phyloP scores from a whole-genome alignment of 106 monocot genomes.

The Dendrobium nobile region DNA sequence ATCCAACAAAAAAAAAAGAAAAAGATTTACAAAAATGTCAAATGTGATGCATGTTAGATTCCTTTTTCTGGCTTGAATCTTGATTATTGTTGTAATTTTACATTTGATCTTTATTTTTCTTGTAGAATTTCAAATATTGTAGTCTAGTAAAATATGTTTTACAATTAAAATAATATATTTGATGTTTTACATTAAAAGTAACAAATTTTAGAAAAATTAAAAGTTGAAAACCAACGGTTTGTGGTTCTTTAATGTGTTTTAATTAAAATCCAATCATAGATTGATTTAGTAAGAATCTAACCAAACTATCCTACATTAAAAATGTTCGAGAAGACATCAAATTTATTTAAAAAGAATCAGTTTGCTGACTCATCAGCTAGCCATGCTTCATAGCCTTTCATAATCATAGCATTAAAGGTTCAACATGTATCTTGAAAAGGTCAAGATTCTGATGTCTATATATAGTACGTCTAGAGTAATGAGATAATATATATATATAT shows the following conservation, averaged over 20 bases:
- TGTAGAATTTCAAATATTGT: too few relatives aligned
- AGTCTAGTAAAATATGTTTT: too few relatives aligned
- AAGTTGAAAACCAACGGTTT: neutral
- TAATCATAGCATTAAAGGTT: neutral
- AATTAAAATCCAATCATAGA: neutral
- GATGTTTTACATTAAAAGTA: too few relatives aligned
- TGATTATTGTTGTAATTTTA: too few relatives aligned
- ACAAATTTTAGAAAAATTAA: neutral
- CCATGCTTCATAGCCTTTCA: neutral
- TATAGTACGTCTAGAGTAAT: neutral
- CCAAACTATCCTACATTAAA: neutral
- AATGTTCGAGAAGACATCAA: neutral
- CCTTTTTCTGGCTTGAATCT: too few relatives aligned
- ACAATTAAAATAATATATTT: neutral
- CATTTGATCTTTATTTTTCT: too few relatives aligned
- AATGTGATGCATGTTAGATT: too few relatives aligned
- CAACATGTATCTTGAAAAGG: neutral
- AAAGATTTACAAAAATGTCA: too few relatives aligned
- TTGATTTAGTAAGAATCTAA: neutral
- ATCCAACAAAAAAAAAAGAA: too few relatives aligned
- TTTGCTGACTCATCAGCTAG: neutral
- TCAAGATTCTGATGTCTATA: neutral
- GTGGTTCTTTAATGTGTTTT: neutral
- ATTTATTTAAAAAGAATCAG: neutral
- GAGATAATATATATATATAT: neutral